Conservation (phyloP, 75 land plant genomes). For the Cunninghamia lanceolata region DNA sequence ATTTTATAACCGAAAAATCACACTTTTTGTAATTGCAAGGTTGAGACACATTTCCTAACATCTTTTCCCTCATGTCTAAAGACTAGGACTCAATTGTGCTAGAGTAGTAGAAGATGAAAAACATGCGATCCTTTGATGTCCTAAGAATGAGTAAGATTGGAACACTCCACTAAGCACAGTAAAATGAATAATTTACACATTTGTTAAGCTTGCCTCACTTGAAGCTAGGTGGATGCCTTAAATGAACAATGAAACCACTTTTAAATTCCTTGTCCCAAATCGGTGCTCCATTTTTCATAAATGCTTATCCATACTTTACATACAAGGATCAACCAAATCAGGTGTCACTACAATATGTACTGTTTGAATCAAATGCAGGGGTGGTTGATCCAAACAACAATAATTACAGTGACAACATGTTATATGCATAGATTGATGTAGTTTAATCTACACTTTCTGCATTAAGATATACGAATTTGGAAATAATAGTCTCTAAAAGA, state of each 20-base stretch:
- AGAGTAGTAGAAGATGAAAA: too few species aligned
- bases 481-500: slow-evolving; percentile 67
- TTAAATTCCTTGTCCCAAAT: slow-evolving; percentile 48
- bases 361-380: slow-evolving; percentile 58
- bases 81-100: too few species aligned
- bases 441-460: slow-evolving; percentile 69
- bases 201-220: too few species aligned
- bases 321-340: slow-evolving; percentile 49
- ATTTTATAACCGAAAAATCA: too few species aligned
- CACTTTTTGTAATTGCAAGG: too few species aligned
- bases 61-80: too few species aligned
- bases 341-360: slow-evolving; percentile 56
- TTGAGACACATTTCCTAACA: too few species aligned
- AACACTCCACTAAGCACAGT: too few species aligned
- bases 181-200: too few species aligned
- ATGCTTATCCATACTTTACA: slow-evolving; percentile 86
- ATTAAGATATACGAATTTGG: slow-evolving; percentile 53
- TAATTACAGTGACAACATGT: slow-evolving; percentile 64
- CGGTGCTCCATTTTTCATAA: slow-evolving; percentile 67
- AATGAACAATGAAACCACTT: slow-evolving; percentile 47
- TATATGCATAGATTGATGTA: slow-evolving; percentile 87
- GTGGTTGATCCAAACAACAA: slow-evolving; percentile 44
- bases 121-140: too few species aligned
- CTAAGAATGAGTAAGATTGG: too few species aligned
- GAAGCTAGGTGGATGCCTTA: too few species aligned